These are phyloP conservation scores for Colletotrichum tofieldiae DNA, from an alignment of 2,329 filamentous ascomycete species.

Conservation along the genomic window DNA sequence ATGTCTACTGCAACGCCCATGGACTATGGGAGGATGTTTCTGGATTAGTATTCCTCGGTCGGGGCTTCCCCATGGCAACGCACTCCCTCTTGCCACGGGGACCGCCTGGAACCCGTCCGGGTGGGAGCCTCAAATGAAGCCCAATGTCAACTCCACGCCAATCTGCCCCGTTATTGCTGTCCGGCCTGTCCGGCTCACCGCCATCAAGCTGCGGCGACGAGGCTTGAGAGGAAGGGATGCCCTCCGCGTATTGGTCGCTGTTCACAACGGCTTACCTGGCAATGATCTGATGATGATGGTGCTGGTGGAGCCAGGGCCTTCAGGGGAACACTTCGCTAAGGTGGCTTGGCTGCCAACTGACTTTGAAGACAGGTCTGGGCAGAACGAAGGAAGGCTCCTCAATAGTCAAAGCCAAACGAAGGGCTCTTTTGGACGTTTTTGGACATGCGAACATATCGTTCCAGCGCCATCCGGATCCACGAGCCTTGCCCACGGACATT, in stretches of 20 bases:
- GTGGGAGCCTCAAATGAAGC: conserved; percentile 19
- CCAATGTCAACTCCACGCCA: conserved; percentile 13
- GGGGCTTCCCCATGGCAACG: not conserved
- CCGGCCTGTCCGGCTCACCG: conserved; percentile 36
- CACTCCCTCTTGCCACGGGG: not conserved
- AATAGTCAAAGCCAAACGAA: not conserved
- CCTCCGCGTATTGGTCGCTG: conserved; percentile 25
- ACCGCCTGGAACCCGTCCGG: not conserved
- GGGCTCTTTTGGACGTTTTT: not conserved
- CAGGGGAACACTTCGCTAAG: conserved; percentile 26
- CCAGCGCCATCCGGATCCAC: conserved; percentile 27
- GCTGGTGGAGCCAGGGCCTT: conserved; percentile 1
- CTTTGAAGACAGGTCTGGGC: conserved; percentile 6
- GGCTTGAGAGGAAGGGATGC: not conserved
- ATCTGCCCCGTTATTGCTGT: conserved; percentile 16
- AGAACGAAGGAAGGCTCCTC: not conserved
- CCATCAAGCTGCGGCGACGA: conserved; percentile 10
- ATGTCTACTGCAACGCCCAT: not conserved
- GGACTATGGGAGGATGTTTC: not conserved
- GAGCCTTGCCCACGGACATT: conserved; percentile 35
- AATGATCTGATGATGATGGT: conserved; percentile 36
- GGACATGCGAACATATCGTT: not conserved
- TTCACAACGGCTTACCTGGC: conserved; percentile 16
- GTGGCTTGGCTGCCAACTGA: conserved; percentile 11
- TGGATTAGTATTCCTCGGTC: not conserved